Evolutionary conservation across 139 green algal genomes (phyloP).

Genomic region (Haematococcus sp.): DNA sequence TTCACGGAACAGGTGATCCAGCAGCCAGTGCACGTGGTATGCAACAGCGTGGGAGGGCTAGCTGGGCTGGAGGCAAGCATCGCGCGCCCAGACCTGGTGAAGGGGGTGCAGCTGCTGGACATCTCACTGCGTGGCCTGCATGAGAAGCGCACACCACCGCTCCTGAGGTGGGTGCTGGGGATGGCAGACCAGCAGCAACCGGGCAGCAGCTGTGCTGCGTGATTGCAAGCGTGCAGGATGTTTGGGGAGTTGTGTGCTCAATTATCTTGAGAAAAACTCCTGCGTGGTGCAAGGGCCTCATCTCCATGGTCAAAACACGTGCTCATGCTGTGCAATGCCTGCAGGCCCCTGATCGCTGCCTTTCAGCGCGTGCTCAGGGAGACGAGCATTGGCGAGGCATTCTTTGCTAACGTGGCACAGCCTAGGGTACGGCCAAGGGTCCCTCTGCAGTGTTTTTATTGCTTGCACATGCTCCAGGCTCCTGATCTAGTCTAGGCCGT

Average conservation of each 20-base stretch:
- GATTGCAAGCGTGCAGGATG: neutral
- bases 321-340: too few species aligned
- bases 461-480: too few species aligned
- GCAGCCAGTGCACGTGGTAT: conserved; percentile 66
- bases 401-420: conserved; percentile 79
- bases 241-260: neutral
- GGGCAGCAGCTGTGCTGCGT: too few species aligned
- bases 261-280: neutral
- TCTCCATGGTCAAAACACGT: too few species aligned
- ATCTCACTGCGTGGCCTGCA: conserved; percentile 36
- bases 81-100: conserved; percentile 45
- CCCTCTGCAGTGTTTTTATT: too few species aligned
- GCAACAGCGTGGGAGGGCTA: conserved; percentile 85
- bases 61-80: conserved; percentile 38
- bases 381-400: conserved; percentile 66
- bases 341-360: conserved; percentile 57
- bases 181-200: too few species aligned
- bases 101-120: conserved; percentile 61
- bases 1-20: conserved; percentile 71
- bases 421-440: conserved; percentile 6
- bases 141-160: conserved; percentile 24
- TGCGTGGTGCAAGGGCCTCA: neutral
- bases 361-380: conserved; percentile 73
- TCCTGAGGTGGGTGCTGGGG: conserved; percentile 16
- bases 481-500: too few species aligned